Base-by-base conservation (phyloP, 1,139 yeast genomes). In the Sugiyamaella neomexicana region DNA sequence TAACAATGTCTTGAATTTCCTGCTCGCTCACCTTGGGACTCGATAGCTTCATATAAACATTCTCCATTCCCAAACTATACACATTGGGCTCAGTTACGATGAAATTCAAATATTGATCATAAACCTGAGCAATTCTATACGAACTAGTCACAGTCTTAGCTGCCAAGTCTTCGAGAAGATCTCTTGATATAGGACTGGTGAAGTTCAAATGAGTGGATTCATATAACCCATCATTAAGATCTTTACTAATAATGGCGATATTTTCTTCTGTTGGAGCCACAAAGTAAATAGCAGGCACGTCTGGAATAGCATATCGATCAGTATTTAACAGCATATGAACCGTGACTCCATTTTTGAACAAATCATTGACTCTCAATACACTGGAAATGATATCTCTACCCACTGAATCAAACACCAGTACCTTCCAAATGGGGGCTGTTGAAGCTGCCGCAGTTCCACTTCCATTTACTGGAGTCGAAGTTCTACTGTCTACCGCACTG, bases 241-340 rank as follows among this genome's bases (percentile, higher is more conserved):
- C 99, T 49, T 81, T 80, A 16, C 89, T 79, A 37, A 93, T 86
- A 25, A 73, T 67, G 45, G 80, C 72, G 47, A 93, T 76, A 67
- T 93, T 95, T 52, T 82, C 91, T 37, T 78, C 74, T 0, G 95
- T 87, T 3, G 99, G 99, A 57, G 88, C 87, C 45, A 93, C 84
- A 64, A 95, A 91, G 72, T 95, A 93, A 47, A 95, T 82, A 2
- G 84, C 99, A 0, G 98, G 97, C 7, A 91, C 98, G 65, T 93
- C 99, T 1, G 96, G 89, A 53, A 93, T 77, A 1, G 93, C 80
- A 23, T 91, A 81, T 59, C 99, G 76, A 55, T 80, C 81, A 49
- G 88, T 76, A 55, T 78, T 77, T 54, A 91, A 81, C 55, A 86
- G 72, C 58, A 93, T 78, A 69, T 93, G 98, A 62, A 90, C 86